These are phyloP conservation scores for Leishmania guyanensis DNA, from an alignment of 208 protist genomes.

Conservation along the genomic window DNA sequence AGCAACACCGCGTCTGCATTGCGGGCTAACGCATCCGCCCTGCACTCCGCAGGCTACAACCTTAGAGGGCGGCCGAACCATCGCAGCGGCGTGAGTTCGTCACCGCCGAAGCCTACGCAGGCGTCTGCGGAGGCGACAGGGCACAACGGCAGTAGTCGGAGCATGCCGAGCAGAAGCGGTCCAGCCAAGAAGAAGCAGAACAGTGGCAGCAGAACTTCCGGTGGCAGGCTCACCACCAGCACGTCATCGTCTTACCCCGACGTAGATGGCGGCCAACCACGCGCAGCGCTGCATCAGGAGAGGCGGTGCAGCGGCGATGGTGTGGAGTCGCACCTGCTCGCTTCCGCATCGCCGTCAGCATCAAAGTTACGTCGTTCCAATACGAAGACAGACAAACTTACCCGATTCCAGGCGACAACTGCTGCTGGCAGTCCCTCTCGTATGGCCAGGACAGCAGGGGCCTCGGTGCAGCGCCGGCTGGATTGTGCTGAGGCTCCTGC, in stretches of 20 bases:
- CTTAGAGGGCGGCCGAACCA: background rate
- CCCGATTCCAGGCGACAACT: background rate
- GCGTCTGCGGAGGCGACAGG: background rate
- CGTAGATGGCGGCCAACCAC: background rate
- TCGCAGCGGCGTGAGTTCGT: background rate
- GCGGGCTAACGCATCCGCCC: conserved; percentile 2
- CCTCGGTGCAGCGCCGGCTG: background rate
- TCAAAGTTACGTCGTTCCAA: background rate
- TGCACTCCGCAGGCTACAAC: background rate
- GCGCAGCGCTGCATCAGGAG: background rate
- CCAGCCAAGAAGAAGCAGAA: background rate
- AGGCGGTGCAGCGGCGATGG: background rate
- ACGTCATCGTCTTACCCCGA: background rate
- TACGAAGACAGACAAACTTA: background rate
- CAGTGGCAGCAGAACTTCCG: background rate
- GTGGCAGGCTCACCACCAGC: background rate
- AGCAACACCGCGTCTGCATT: conserved; percentile 30
- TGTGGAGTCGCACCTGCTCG: background rate
- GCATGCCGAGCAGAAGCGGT: background rate
- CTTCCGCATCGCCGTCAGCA: background rate
- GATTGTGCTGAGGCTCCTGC: background rate
- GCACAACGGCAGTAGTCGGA: background rate
- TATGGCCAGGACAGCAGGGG: background rate
- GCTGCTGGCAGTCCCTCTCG: background rate
- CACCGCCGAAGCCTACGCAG: background rate